A percentile compares a stretch with the other conserved stretches of the same genome.
phyloP scores from a whole-genome alignment of 1,284 basidiomycete genomes.

The Rhodofomes roseus region DNA sequence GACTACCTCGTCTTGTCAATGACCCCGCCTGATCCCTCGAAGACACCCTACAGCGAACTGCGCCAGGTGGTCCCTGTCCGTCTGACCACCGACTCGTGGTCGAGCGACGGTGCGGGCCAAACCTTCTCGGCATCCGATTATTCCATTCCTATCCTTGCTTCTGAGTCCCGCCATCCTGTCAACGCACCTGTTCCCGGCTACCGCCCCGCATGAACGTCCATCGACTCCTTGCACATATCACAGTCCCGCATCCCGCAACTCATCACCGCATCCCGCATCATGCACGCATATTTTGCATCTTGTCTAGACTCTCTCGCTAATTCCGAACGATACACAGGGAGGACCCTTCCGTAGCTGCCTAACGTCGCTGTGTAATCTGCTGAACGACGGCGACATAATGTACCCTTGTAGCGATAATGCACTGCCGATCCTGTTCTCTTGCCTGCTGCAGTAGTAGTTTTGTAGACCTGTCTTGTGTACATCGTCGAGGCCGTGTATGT shows the following conservation, averaged over 20 bases:
- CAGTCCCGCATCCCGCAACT: too few species aligned
- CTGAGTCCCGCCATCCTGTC: conserved; percentile 8
- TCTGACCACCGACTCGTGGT: conserved; percentile 64
- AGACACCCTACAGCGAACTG: conserved; percentile 54
- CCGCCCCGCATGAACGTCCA: neutral
- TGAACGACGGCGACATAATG: neutral
- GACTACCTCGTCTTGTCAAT: conserved; percentile 63
- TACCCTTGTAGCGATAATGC: neutral
- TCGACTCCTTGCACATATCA: neutral
- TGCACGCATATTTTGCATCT: neutral
- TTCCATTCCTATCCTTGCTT: conserved; percentile 20
- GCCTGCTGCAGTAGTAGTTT: neutral
- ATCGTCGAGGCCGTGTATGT: too few species aligned
- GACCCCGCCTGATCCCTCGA: conserved; percentile 49
- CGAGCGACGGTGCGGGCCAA: conserved; percentile 29
- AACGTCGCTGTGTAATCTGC: neutral
- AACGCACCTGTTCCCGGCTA: neutral
- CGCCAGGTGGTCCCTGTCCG: conserved; percentile 58
- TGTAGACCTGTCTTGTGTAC: neutral
- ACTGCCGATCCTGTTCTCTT: neutral
- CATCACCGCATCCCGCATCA: too few species aligned
- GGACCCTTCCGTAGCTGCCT: neutral
- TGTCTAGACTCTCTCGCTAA: neutral
- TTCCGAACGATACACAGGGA: neutral
- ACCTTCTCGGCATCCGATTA: conserved; percentile 19